These are phyloP conservation scores for Excoecaria agallocha DNA, from an alignment of 345 rosid genomes.

Conservation along the genomic window DNA sequence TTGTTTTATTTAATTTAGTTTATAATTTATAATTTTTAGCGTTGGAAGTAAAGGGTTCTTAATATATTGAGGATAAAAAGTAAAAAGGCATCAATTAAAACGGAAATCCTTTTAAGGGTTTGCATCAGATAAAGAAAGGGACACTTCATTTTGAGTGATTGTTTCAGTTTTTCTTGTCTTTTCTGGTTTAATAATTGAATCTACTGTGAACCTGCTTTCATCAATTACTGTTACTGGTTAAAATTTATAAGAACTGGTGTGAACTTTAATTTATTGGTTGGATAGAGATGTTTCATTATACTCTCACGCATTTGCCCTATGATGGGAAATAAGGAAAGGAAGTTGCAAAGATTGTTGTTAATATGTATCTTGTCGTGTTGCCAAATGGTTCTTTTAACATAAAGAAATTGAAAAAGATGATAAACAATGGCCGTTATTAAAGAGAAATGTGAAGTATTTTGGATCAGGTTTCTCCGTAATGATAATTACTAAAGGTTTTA, in stretches of 20 bases:
- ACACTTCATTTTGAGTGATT: background rate
- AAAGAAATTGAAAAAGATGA: conserved; percentile 15
- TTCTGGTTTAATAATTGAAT: background rate
- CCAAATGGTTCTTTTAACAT: background rate
- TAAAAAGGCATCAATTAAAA: no score
- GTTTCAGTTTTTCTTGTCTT: background rate
- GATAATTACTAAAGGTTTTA: background rate
- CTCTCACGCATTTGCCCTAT: background rate
- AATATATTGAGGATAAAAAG: background rate
- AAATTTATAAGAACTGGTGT: background rate
- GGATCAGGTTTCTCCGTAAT: background rate
- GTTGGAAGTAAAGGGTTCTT: background rate
- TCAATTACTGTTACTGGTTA: background rate
- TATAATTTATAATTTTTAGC: background rate
- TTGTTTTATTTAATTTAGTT: background rate
- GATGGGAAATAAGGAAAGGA: background rate
- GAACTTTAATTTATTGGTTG: background rate
- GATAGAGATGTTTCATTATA: background rate
- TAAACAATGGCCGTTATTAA: background rate
- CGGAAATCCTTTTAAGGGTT: background rate
- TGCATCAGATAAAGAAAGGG: background rate
- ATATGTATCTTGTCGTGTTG: no score
- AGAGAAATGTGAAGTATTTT: background rate
- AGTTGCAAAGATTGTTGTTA: background rate
- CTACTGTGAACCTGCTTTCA: background rate